These are phyloP conservation scores for Xerocomellus chrysenteron DNA, from an alignment of 768 basidiomycete genomes.

Conservation along the genomic window DNA sequence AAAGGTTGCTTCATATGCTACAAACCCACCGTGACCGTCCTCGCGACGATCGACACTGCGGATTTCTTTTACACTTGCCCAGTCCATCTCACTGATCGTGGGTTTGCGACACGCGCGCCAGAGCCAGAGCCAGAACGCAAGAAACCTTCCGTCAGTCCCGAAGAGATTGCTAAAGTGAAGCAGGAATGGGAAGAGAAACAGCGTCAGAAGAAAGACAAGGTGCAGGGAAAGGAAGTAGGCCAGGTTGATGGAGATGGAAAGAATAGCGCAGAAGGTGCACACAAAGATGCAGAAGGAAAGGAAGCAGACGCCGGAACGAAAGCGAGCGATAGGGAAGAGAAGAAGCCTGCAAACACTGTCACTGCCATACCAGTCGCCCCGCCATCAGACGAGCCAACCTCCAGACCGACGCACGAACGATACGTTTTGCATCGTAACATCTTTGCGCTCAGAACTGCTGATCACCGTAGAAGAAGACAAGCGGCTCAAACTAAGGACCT, in stretches of 20 bases:
- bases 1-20: constrained; percentile 78
- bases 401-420: constrained; percentile 60
- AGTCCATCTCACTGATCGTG: constrained; percentile 74
- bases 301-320: constrained; percentile 36
- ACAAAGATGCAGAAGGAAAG: constrained; percentile 33
- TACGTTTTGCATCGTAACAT: constrained; percentile 60
- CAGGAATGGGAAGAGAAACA: constrained; percentile 79
- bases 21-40: constrained; percentile 78
- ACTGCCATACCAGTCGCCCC: constrained; percentile 23
- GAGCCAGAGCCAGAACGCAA: constrained; percentile 40
- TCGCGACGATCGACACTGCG: constrained; percentile 77
- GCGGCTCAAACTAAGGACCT: too few relatives aligned
- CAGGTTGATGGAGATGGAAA: constrained; percentile 36
- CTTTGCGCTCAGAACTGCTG: too few relatives aligned
- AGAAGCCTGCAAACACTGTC: constrained; percentile 19
- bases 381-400: constrained; percentile 31
- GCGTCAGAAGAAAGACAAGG: constrained; percentile 55
- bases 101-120: constrained; percentile 61
- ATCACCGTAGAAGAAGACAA: background rate
- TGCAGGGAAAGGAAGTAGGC: constrained; percentile 42
- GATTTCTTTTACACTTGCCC: constrained; percentile 89
- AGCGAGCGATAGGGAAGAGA: constrained; percentile 24
- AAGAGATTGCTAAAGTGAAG: constrained; percentile 77
- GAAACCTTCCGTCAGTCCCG: constrained; percentile 44
- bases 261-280: background rate